Evolutionary conservation across 2,329 filamentous ascomycete genomes (phyloP), one percentile per base, ranked within the genome.

Genomic region (Lanzia echinophila): DNA sequence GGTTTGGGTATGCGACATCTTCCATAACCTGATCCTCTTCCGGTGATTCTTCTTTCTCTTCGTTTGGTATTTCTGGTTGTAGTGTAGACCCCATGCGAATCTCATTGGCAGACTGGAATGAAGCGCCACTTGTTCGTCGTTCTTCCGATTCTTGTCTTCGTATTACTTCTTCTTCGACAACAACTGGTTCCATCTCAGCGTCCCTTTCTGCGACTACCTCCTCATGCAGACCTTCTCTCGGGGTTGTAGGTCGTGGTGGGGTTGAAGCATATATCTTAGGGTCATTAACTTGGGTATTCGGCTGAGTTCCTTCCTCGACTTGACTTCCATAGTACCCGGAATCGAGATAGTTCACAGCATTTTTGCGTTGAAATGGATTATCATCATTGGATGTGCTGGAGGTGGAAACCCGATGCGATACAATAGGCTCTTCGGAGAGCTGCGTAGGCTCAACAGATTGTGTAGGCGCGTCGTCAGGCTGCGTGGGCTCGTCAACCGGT

Each of bases 291-390:
- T 65, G 62, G 3, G 60, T 62, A 15, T 50, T 55, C 34, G 20
- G 48, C 53, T 45, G 61, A 54, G 34, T 59, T 53, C 42, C 61
- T 56, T 31, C 53, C 6, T 55, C 47, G 33, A 62, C 48, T 61
- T 84, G 82, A 62, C 83, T 86, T 45, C 84, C 86, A 70, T 87
- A 82, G 63, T 88, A 89, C 28, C 86, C 86, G 33, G 86, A 89
- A 62, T 89, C 86, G 1, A 74, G 73, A 10, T 57, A 38, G 22
- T 62, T 65, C 19, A 72, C 65, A n/a, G 67, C 56, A n/a, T 65
- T 60, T 36, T 67, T 65, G 12, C 49, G 60, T 33, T 58, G 59
- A 13, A 58, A 61, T 39, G 51, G 49, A 20, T 56, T 47, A 12
- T 62, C 50, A 34, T 44, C 45, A 3, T 55, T 50, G 10, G 56